These are phyloP conservation scores for Amanita polypyramis DNA, from an alignment of 768 basidiomycete genomes.

Conservation along the genomic window DNA sequence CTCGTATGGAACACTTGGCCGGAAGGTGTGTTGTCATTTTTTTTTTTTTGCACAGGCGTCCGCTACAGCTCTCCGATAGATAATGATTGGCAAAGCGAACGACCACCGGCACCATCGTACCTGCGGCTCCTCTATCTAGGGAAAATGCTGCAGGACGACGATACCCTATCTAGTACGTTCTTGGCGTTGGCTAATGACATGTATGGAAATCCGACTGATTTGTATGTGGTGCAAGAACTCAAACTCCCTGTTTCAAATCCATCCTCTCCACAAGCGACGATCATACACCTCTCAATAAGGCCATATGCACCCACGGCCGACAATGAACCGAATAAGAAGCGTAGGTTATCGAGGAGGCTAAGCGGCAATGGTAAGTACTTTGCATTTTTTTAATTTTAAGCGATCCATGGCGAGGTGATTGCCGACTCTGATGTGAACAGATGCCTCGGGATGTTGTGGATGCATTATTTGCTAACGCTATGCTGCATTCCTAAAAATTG, in stretches of 20 bases:
- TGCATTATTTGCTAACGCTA: constrained; percentile 5
- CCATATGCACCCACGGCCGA: constrained; percentile 42
- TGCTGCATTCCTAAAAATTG: not conserved
- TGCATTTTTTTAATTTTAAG: not conserved
- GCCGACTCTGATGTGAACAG: not conserved
- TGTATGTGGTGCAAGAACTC: constrained; percentile 23
- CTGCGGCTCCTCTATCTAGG: constrained; percentile 69
- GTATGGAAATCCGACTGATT: constrained; percentile 1
- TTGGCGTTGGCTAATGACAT: not conserved
- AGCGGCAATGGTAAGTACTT: constrained; percentile 18
- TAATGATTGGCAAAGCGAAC: constrained; percentile 69
- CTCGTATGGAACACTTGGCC: constrained; percentile 81
- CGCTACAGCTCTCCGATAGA: constrained; percentile 1
- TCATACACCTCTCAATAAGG: constrained; percentile 69
- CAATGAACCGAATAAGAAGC: constrained; percentile 46
- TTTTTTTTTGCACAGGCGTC: constrained; percentile 8
- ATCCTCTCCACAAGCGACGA: constrained; percentile 32
- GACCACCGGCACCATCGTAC: constrained; percentile 69
- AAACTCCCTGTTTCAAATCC: constrained; percentile 28
- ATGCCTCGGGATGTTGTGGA: constrained; percentile 2
- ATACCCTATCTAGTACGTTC: constrained; percentile 53
- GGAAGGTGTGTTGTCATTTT: constrained; percentile 31
- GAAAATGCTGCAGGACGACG: constrained; percentile 77
- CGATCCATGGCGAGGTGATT: not conserved
- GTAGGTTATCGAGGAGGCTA: constrained; percentile 13